Evolutionary conservation across 164 flowering plant species (phyloP).

Genomic region (Piper longum): DNA sequence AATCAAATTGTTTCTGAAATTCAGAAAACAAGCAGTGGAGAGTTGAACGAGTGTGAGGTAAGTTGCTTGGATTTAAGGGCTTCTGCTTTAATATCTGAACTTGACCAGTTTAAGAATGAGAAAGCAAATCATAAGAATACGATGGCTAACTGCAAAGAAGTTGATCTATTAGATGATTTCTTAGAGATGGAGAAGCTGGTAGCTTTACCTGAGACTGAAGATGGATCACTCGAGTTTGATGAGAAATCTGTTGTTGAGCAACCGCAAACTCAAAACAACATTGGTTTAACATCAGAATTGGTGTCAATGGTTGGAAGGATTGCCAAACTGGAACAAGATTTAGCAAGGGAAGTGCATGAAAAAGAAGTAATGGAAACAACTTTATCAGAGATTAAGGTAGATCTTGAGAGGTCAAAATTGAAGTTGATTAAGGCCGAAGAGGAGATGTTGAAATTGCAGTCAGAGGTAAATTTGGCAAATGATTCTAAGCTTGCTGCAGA

Average conservation of each 20-base stretch:
- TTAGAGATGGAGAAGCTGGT: conserved; percentile 90
- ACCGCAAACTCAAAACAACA: conserved; percentile 9
- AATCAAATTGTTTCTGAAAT: conserved; percentile 24
- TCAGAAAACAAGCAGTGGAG: conserved; percentile 17
- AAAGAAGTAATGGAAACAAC: conserved; percentile 32
- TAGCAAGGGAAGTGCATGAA: conserved; percentile 29
- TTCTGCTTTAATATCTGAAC: conserved; percentile 52
- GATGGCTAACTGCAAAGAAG: conserved; percentile 21
- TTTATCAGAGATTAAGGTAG: conserved; percentile 26
- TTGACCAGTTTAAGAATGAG: conserved; percentile 49
- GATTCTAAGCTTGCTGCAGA: conserved; percentile 27
- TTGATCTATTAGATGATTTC: conserved; percentile 88
- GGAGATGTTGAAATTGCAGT: conserved; percentile 37
- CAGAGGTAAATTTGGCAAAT: conserved; percentile 27
- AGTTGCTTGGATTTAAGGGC: conserved; percentile 53
- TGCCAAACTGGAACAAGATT: conserved; percentile 33
- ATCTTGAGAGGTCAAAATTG: conserved; percentile 18
- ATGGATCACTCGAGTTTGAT: conserved; percentile 9
- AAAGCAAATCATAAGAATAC: conserved; percentile 22
- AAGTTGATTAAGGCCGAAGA: conserved; percentile 33
- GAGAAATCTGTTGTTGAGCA: conserved; percentile 15
- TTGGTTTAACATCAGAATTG: conserved; percentile 27
- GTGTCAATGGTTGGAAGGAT: conserved; percentile 22
- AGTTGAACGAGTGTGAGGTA: conserved; percentile 22
- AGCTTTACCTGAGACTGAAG: conserved; percentile 35